phyloP scores from a whole-genome alignment of 495 filamentous ascomycete species.

The Cetradonia linearis region DNA sequence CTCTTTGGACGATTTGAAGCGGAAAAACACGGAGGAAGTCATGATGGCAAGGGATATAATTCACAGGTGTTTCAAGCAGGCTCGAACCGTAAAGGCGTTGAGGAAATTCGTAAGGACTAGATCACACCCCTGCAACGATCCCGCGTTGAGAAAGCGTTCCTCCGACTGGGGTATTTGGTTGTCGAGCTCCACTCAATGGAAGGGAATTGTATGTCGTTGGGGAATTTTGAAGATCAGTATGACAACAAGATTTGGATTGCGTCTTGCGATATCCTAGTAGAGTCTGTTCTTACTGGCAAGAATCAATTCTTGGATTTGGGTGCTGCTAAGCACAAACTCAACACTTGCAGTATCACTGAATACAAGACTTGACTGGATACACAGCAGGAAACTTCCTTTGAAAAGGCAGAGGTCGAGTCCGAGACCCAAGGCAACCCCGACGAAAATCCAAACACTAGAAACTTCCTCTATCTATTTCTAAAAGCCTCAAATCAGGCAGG shows the following conservation, averaged over 20 bases:
- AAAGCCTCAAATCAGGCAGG: conserved; percentile 9
- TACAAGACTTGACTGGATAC: conserved; percentile 15
- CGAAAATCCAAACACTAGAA: conserved; percentile 9
- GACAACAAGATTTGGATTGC: conserved; percentile 12
- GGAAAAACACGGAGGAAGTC: conserved; percentile 98
- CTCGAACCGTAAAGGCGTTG: neutral
- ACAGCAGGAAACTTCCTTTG: conserved; percentile 7
- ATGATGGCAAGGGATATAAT: conserved; percentile 37
- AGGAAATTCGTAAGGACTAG: neutral
- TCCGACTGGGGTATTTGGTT: conserved; percentile 10
- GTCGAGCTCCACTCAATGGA: conserved; percentile 30
- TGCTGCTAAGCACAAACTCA: conserved; percentile 17
- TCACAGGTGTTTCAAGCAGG: conserved; percentile 10
- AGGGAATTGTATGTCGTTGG: conserved; percentile 14
- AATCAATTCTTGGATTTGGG: conserved; percentile 13
- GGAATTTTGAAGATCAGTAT: conserved; percentile 15
- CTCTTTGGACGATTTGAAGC: conserved; percentile 98
- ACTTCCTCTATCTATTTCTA: conserved; percentile 1
- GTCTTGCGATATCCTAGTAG: conserved; percentile 15
- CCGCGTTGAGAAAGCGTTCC: neutral
- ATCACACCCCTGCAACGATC: neutral
- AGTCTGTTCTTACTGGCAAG: conserved; percentile 17
- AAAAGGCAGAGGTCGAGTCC: neutral
- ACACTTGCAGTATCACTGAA: conserved; percentile 13
- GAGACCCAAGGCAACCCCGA: conserved; percentile 2